Evolutionary conservation across 768 basidiomycete genomes (phyloP).

Genomic region (Russula earlei): DNA sequence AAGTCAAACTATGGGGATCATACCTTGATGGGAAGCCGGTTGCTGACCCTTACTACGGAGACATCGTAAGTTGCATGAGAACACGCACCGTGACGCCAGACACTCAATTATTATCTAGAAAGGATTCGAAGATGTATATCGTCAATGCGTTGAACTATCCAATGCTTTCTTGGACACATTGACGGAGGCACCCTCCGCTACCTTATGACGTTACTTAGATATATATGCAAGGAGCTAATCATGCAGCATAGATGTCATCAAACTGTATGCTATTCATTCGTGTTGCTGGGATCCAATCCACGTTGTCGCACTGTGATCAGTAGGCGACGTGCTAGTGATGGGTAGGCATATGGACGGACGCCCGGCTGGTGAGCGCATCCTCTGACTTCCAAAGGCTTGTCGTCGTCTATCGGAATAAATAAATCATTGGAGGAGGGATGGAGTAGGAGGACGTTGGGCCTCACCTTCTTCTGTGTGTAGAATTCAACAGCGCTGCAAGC

Average conservation of each 20-base stretch:
- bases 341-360: constrained; percentile 84
- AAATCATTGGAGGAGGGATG: background rate
- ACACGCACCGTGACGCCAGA: background rate
- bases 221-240: background rate
- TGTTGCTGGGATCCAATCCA: background rate
- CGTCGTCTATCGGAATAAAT: constrained; percentile 51
- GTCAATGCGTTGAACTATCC: constrained; percentile 65
- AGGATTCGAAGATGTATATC: constrained; percentile 70
- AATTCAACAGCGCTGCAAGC: constrained; percentile 73
- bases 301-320: too few relatives aligned
- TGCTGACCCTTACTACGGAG: constrained; percentile 79
- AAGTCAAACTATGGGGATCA: constrained; percentile 71
- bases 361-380: constrained; percentile 68
- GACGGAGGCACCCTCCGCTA: constrained; percentile 24
- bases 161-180: constrained; percentile 74
- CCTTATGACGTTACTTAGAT: background rate
- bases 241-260: background rate
- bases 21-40: constrained; percentile 65
- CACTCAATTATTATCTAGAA: constrained; percentile 30
- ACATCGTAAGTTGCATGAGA: constrained; percentile 35
- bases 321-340: constrained; percentile 40
- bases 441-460: background rate
- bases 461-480: constrained; percentile 89
- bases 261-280: background rate
- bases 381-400: constrained; percentile 90